A percentile compares a stretch with the other conserved stretches of the same genome.
Conservation (phyloP, 176 grass and related monocot species). For the Lolium rigidum region DNA sequence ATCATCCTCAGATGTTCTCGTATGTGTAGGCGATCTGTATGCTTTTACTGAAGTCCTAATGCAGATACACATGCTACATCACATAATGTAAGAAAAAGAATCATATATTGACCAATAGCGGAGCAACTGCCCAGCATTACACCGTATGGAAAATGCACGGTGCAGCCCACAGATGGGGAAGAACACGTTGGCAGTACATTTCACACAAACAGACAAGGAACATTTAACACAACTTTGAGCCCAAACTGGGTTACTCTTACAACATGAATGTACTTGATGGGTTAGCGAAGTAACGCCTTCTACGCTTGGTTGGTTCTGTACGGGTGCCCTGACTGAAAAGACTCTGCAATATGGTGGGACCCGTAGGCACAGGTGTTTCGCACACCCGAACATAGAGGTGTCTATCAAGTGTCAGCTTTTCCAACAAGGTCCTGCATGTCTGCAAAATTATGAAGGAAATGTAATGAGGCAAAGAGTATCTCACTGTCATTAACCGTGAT, state of each 20-base stretch:
- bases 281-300: constrained; percentile 75
- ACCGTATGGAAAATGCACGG: neutral
- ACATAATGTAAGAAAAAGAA: too few species aligned
- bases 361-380: constrained; percentile 49
- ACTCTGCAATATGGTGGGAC: constrained; percentile 61
- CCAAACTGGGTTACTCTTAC: constrained; percentile 6
- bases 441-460: constrained; percentile 40
- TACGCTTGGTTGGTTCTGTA: constrained; percentile 36
- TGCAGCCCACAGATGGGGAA: neutral
- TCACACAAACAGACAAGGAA: neutral
- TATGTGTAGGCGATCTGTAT: too few species aligned
- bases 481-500: constrained; percentile 7
- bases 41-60: too few species aligned
- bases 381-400: constrained; percentile 58
- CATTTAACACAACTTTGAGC: neutral
- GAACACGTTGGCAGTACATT: neutral
- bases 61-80: too few species aligned
- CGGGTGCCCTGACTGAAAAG: constrained; percentile 42
- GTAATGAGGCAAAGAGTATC: neutral
- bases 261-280: constrained; percentile 61
- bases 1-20: too few species aligned
- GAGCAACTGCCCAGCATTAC: neutral
- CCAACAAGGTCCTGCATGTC: constrained; percentile 82
- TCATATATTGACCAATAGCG: too few species aligned
- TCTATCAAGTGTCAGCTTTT: constrained; percentile 57